A percentile compares a stretch with the other conserved stretches of the same genome.
Conservation (phyloP, 495 filamentous ascomycete genomes). For the Evansstolkia leycettana region DNA sequence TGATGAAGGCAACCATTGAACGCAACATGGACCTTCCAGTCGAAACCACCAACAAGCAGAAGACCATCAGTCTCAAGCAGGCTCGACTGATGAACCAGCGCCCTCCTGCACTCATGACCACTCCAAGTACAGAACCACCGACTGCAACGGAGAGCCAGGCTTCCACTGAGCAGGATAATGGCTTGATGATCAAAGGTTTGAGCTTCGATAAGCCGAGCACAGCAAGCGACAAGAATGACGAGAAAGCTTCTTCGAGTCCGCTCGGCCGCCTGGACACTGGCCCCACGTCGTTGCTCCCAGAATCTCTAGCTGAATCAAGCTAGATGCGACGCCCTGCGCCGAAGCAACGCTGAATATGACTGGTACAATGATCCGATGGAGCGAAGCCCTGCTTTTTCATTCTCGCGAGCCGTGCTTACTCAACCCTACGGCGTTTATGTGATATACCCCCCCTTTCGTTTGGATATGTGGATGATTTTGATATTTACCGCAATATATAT, state of each 20-base stretch:
- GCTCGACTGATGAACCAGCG: slow-evolving; percentile 71
- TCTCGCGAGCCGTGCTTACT: slow-evolving; percentile 1
- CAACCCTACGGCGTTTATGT: slow-evolving; percentile 28
- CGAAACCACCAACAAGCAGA: slow-evolving; percentile 85
- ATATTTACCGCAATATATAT: too few species aligned
- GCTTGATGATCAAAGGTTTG: slow-evolving; percentile 24
- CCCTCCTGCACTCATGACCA: slow-evolving; percentile 73
- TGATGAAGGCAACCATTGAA: slow-evolving; percentile 99
- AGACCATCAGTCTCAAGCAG: slow-evolving; percentile 81
- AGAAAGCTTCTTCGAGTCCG: slow-evolving; percentile 9
- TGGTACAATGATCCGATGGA: too few species aligned
- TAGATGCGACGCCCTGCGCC: too few species aligned
- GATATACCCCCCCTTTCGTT: slow-evolving; percentile 38
- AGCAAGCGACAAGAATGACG: slow-evolving; percentile 7
- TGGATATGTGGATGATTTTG: too few species aligned
- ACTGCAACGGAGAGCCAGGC: slow-evolving; percentile 1
- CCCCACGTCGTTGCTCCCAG: slow-evolving; percentile 15
- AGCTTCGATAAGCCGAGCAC: slow-evolving; percentile 16
- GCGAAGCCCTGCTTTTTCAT: too few species aligned
- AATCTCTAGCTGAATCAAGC: slow-evolving; percentile 15
- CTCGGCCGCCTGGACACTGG: slow-evolving; percentile 17
- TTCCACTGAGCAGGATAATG: slow-evolving; percentile 4
- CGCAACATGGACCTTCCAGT: slow-evolving; percentile 69
- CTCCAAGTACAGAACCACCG: slow-evolving; percentile 3
- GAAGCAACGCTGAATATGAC: too few species aligned